Conservation (phyloP, 129 eudicot genomes). For the sunflower (Helianthus annuus) region DNA sequence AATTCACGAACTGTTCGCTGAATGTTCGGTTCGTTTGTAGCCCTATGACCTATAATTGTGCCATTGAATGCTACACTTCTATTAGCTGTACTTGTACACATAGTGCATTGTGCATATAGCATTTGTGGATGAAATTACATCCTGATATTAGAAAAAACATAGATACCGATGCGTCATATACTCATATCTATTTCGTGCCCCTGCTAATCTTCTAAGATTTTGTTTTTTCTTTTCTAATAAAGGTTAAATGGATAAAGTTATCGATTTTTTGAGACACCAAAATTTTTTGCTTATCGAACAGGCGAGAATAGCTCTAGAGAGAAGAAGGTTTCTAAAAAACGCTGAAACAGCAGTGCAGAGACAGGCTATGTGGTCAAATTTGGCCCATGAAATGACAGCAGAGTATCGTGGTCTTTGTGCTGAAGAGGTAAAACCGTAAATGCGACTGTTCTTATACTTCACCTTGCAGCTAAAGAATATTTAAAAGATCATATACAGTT, state of each 20-base stretch:
- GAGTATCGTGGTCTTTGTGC: constrained; percentile 99
- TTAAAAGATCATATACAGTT: constrained; percentile 15
- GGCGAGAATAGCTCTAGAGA: constrained; percentile 98
- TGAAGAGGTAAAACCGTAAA: constrained; percentile 69
- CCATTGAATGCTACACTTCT: constrained; percentile 4
- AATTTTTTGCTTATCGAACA: constrained; percentile 34
- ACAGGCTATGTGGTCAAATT: constrained; percentile 96
- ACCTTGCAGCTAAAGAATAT: not conserved
- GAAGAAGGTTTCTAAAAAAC: constrained; percentile 83
- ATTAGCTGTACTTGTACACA: constrained; percentile 10
- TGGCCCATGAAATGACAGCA: constrained; percentile 99
- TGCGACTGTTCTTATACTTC: constrained; percentile 6
- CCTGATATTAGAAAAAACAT: constrained; percentile 2
- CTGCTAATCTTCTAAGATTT: constrained; percentile 3
- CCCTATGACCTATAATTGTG: not conserved
- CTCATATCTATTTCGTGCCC: no score
- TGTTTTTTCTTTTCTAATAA: not conserved
- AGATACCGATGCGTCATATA: constrained; percentile 8
- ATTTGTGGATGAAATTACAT: constrained; percentile 2
- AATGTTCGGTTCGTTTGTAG: no score
- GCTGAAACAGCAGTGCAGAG: constrained; percentile 98
- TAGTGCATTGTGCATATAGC: not conserved
- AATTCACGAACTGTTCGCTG: no score
- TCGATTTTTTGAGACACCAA: not conserved
- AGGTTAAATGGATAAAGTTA: constrained; percentile 1